A percentile compares a stretch with the other conserved stretches of the same genome.
Conservation (phyloP, 495 filamentous ascomycete genomes). For the Hypoxylon lenormandii region DNA sequence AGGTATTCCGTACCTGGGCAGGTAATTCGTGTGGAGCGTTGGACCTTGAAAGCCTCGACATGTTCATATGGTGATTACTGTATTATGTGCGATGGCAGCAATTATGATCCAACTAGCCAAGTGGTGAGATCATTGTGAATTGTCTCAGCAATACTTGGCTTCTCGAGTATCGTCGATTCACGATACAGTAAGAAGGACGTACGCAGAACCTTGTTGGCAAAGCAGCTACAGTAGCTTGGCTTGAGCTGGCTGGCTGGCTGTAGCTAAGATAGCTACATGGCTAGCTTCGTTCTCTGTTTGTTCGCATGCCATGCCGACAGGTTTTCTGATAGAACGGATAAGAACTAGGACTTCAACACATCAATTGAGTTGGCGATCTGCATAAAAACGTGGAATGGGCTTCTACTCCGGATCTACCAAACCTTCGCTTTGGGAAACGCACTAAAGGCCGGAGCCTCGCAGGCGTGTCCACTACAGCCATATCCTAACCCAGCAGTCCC, state of each 20-base stretch:
- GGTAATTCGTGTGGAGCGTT: background rate
- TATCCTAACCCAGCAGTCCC: conserved; percentile 14
- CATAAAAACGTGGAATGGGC: conserved; percentile 13
- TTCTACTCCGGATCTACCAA: conserved; percentile 41
- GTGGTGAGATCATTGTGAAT: conserved; percentile 32
- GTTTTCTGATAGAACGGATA: no score
- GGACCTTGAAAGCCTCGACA: conserved; percentile 7
- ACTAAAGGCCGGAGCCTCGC: conserved; percentile 28
- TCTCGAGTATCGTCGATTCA: background rate
- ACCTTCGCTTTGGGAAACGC: conserved; percentile 34
- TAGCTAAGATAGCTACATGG: no score
- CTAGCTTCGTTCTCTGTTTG: conserved; percentile 4
- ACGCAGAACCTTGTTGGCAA: background rate
- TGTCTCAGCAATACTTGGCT: conserved; percentile 2
- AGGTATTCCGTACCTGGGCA: no score
- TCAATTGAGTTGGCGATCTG: conserved; percentile 8
- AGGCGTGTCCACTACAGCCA: conserved; percentile 22
- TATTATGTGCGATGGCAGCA: conserved; percentile 24
- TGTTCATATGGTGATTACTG: conserved; percentile 19
- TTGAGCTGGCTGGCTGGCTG: no score
- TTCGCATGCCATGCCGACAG: no score
- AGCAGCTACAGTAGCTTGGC: no score
- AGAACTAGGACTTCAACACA: no score
- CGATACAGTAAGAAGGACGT: conserved; percentile 22
- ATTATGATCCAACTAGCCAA: conserved; percentile 11